phyloP scores from a whole-genome alignment of 1,284 basidiomycete species.

The Puccinia polysora region DNA sequence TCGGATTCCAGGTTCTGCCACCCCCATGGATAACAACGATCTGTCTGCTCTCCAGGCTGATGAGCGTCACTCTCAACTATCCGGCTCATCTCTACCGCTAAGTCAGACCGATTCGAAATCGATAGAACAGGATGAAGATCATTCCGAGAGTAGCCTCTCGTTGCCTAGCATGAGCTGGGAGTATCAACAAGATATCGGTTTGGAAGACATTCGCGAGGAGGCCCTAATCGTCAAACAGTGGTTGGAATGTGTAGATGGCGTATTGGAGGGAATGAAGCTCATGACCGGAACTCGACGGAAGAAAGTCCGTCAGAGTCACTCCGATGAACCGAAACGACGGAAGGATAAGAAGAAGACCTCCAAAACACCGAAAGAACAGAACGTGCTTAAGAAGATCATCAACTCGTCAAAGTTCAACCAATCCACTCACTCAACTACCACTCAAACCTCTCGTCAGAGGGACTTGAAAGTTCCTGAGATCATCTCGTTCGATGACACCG shows the following conservation, averaged over 20 bases:
- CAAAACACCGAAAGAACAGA: background rate
- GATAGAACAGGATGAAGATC: slow-evolving; percentile 11
- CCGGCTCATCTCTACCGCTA: background rate
- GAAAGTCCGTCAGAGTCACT: background rate
- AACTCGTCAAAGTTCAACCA: slow-evolving; percentile 64
- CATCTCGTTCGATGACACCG: slow-evolving; percentile 53
- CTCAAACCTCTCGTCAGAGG: too few species aligned
- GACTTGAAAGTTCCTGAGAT: slow-evolving; percentile 13
- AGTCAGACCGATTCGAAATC: background rate
- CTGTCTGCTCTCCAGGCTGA: background rate
- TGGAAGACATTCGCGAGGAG: slow-evolving; percentile 32
- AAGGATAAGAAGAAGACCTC: slow-evolving; percentile 4
- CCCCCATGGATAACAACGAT: slow-evolving; percentile 55
- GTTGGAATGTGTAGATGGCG: slow-evolving; percentile 40
- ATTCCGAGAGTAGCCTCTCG: background rate
- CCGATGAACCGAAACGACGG: background rate
- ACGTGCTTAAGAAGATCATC: slow-evolving; percentile 29
- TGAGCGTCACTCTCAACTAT: background rate
- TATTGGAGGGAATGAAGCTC: slow-evolving; percentile 32
- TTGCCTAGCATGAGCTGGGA: slow-evolving; percentile 36
- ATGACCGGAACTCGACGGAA: slow-evolving; percentile 19
- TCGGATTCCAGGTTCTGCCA: slow-evolving; percentile 47
- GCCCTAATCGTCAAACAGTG: slow-evolving; percentile 35
- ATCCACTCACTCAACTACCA: slow-evolving; percentile 56
- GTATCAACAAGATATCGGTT: slow-evolving; percentile 29